phyloP scores from a whole-genome alignment of 164 flowering plant species.

The Vitis rupestris region DNA sequence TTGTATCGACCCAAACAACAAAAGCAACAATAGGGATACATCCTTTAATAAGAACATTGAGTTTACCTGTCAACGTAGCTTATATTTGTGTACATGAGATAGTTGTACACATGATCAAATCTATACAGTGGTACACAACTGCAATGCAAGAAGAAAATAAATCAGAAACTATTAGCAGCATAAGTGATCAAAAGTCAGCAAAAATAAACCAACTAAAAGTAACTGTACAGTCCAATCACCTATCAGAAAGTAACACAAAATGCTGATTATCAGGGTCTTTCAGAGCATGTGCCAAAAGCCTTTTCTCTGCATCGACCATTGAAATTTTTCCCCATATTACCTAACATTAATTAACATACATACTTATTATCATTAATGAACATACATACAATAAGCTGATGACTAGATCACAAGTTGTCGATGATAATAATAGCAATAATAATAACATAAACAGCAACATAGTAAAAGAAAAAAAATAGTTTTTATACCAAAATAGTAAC shows the following conservation, averaged over 20 bases:
- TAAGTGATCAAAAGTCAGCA: slow-evolving; percentile 1
- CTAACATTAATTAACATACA: slow-evolving; percentile 26
- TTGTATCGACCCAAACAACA: background rate
- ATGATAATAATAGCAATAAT: no score
- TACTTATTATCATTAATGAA: no score
- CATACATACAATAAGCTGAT: no score
- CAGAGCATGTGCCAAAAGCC: slow-evolving; percentile 81
- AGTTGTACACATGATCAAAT: slow-evolving; percentile 83
- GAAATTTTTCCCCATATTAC: slow-evolving; percentile 93
- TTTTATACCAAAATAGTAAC: no score
- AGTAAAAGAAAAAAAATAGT: no score
- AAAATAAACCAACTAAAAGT: background rate
- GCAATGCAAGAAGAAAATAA: slow-evolving; percentile 29
- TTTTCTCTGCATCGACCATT: slow-evolving; percentile 91
- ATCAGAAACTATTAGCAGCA: slow-evolving; percentile 12
- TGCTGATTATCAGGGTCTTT: slow-evolving; percentile 80
- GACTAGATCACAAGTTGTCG: no score
- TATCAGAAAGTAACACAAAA: slow-evolving; percentile 93
- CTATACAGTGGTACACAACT: slow-evolving; percentile 89
- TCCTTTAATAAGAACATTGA: slow-evolving; percentile 1
- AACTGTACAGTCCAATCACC: slow-evolving; percentile 35
- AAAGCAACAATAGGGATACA: background rate
- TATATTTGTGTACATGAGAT: slow-evolving; percentile 83
- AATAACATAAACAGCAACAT: no score
- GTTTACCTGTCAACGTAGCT: slow-evolving; percentile 91